Evolutionary conservation across 139 green algal species (phyloP), one percentile per base, ranked within the genome.

Genomic region (Volvox reticuliferus): DNA sequence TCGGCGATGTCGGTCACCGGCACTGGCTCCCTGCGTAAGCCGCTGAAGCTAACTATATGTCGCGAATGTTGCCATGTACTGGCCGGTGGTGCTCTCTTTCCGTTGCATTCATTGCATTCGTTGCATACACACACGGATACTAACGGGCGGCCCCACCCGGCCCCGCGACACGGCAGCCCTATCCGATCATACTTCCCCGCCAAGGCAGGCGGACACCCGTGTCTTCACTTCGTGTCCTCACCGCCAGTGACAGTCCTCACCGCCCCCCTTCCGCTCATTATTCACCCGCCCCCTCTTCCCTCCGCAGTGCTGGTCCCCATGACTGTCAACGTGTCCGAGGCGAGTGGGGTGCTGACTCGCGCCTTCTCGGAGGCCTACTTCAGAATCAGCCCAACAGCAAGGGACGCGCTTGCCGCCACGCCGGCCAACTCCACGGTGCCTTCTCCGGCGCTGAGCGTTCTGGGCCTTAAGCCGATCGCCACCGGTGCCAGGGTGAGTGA

Each of bases 311-410:
- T 90, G 71, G 44, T 62, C 21, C 86, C 86, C 19, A 24, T 75
- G n/a, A 30, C 86, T 2, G 16, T 36, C 5, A 50, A 82, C 50
- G 86, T 83, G 44, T 50, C 26, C 9, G 71, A 21, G 2, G 0
- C 3, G 21, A 75, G 50, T 19, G 71, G 71, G n/a, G 44, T 33
- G n/a, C 30, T 90, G 18, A 33, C 55, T 12, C 86, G 86, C 37
- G n/a, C 65, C 86, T 32, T 90, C 13, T 3, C n/a, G 0, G 86
- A 90, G 14, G 19, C 19, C 44, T 90, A 90, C 86, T 90, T 73
- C 86, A 26, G 67, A 26, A 36, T 89, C 30, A 28, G 2, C 79
- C 36, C 83, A 22, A 22, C 24, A 0, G 9, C 67, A 5, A 36
- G 32, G 22, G 2, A 68, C 35, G 36, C 35, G 35, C 67, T 37